phyloP scores from a whole-genome alignment of 1,284 basidiomycete species.

The Coniferiporia weirii region DNA sequence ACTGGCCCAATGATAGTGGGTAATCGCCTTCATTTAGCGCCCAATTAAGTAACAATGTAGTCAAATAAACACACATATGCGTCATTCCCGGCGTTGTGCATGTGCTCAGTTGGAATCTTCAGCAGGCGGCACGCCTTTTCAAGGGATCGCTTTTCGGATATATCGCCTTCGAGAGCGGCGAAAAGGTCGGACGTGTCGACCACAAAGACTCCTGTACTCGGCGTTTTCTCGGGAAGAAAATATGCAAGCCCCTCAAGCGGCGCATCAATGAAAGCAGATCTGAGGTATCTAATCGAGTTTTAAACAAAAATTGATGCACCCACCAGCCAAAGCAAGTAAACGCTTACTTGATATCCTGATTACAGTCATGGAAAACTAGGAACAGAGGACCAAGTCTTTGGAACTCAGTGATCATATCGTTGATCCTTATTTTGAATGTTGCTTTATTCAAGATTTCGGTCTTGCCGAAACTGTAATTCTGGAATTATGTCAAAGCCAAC shows the following conservation, averaged over 20 bases:
- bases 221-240: constrained; percentile 49
- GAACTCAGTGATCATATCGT: constrained; percentile 41
- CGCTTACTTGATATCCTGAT: constrained; percentile 65
- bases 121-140: constrained; percentile 57
- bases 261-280: constrained; percentile 43
- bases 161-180: constrained; percentile 60
- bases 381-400: constrained; percentile 56
- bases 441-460: constrained; percentile 48
- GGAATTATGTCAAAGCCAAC: neutral
- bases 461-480: constrained; percentile 65
- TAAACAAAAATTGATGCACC: neutral
- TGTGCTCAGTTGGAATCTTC: constrained; percentile 45
- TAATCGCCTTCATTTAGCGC: too few relatives aligned
- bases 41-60: neutral
- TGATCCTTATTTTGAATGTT: constrained; percentile 49
- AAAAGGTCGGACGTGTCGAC: constrained; percentile 74
- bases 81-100: constrained; percentile 86
- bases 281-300: constrained; percentile 42
- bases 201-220: constrained; percentile 52
- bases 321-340: neutral
- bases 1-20: constrained; percentile 36
- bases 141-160: constrained; percentile 44
- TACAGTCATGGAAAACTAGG: constrained; percentile 73
- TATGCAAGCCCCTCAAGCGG: constrained; percentile 48
- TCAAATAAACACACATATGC: constrained; percentile 52